phyloP scores from a whole-genome alignment of 2,329 filamentous ascomycete species.

The Rutstroemia sp. region DNA sequence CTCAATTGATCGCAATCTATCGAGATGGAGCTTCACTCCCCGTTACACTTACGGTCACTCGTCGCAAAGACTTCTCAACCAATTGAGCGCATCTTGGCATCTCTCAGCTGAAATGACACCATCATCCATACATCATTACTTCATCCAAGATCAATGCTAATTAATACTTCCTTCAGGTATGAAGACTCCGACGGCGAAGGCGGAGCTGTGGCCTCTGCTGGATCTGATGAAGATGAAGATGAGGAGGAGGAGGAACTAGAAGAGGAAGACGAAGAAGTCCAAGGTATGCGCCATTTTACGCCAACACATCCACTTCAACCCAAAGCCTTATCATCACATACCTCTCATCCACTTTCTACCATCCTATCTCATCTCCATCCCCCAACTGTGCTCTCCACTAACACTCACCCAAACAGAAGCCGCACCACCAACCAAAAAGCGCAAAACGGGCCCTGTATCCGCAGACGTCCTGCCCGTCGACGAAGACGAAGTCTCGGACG shows the following conservation, averaged over 20 bases:
- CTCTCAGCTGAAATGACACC: background rate
- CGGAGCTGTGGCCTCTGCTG: background rate
- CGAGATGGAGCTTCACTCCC: too few species aligned
- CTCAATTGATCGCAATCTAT: too few species aligned
- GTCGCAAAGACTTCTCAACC: too few species aligned
- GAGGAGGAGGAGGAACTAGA: conserved; percentile 29
- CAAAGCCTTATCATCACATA: too few species aligned
- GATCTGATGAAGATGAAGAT: conserved; percentile 27
- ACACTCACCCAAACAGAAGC: conserved; percentile 10
- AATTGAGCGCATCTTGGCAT: background rate
- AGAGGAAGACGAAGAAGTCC: too few species aligned
- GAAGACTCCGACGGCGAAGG: conserved; percentile 29
- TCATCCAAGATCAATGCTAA: conserved; percentile 11
- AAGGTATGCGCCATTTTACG: background rate
- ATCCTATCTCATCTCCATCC: too few species aligned
- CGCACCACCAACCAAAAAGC: conserved; percentile 23
- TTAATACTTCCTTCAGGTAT: conserved; percentile 15
- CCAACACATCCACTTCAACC: background rate
- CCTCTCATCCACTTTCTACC: too few species aligned
- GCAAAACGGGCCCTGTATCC: conserved; percentile 13
- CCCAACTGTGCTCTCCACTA: background rate
- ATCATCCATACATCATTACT: background rate
- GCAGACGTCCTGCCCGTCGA: background rate
- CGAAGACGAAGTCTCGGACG: background rate
- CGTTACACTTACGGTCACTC: too few species aligned